Evolutionary conservation across 306 rosid genomes (phyloP).

Genomic region (Glycyrrhiza uralensis): DNA sequence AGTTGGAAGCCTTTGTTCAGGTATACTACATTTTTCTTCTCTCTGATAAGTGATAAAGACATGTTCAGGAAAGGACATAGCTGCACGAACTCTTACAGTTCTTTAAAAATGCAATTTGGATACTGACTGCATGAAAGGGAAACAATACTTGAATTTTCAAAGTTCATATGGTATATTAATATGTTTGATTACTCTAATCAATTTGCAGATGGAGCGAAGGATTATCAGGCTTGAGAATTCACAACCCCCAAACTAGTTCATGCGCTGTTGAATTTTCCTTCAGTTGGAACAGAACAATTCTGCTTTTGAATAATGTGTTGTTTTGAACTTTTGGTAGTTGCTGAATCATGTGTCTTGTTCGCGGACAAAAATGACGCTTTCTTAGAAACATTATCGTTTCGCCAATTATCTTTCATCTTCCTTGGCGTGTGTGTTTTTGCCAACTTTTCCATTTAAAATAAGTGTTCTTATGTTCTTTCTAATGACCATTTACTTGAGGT

Average conservation of each 20-base stretch:
- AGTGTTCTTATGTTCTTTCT: not conserved
- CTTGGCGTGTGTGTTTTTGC: not conserved
- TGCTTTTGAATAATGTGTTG: not conserved
- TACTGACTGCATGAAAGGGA: not conserved
- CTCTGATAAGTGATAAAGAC: not conserved
- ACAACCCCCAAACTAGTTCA: conserved; percentile 10
- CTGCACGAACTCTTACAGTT: not conserved
- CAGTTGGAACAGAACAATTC: not conserved
- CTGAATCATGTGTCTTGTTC: not conserved
- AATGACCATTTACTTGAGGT: not conserved
- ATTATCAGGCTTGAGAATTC: conserved; percentile 30
- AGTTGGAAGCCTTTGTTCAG: conserved; percentile 43
- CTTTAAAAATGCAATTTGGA: not conserved
- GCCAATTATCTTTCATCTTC: too few relatives aligned
- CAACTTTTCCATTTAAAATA: not conserved
- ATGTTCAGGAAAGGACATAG: not conserved
- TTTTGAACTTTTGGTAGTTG: not conserved
- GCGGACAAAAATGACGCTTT: not conserved
- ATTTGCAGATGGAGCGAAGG: conserved; percentile 52
- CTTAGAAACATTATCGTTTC: not conserved
- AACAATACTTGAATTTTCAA: not conserved
- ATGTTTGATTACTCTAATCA: not conserved
- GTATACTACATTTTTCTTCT: conserved; percentile 23
- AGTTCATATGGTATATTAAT: not conserved
- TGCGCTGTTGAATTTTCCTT: not conserved